These are phyloP conservation scores for Oxyria digyna DNA, from an alignment of 148 eudicot genomes.

Conservation along the genomic window DNA sequence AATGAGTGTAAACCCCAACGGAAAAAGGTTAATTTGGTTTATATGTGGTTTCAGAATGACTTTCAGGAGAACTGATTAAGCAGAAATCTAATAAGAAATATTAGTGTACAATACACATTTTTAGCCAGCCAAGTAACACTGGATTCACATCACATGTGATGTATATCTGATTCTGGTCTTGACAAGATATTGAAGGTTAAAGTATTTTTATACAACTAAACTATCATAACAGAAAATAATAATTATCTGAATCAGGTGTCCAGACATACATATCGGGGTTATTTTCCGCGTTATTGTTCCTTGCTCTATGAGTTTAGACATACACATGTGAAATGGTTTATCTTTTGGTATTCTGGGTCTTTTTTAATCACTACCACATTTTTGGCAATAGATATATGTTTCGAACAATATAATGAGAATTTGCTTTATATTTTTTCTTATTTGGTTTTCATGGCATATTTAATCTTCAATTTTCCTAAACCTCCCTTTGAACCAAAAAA, in stretches of 20 bases:
- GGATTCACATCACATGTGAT: slow-evolving; percentile 1
- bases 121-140: background rate
- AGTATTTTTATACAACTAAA: background rate
- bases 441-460: too few species aligned
- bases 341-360: background rate
- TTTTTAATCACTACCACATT: background rate
- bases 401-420: background rate
- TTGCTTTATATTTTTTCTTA: background rate
- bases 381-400: background rate
- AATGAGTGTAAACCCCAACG: background rate
- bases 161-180: background rate
- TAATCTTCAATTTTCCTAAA: background rate
- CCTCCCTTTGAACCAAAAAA: background rate
- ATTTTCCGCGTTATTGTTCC: background rate
- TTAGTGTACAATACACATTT: background rate
- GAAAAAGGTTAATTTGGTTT: background rate
- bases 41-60: background rate
- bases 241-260: background rate
- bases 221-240: background rate
- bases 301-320: background rate
- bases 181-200: background rate
- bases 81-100: background rate
- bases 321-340: background rate
- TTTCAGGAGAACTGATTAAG: background rate
- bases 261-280: background rate